phyloP scores from a whole-genome alignment of 306 rosid genomes.

The Cyamopsis tetragonoloba region DNA sequence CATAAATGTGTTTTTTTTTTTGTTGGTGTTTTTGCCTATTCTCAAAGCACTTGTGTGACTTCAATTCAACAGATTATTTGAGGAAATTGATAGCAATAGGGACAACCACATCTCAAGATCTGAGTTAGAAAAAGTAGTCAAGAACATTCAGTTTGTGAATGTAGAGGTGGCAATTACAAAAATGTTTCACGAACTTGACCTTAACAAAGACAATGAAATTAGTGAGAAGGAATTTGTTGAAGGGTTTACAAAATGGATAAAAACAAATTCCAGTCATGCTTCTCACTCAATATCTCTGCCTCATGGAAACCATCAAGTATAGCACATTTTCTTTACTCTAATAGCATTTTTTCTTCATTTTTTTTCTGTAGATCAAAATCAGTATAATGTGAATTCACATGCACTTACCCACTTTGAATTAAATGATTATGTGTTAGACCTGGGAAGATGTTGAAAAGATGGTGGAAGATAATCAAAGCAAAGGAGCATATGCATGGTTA shows the following conservation, averaged over 20 bases:
- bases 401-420: background rate
- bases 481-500: constrained; percentile 9
- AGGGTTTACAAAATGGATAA: constrained; percentile 12
- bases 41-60: background rate
- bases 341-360: background rate
- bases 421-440: background rate
- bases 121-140: constrained; percentile 9
- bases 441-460: constrained; percentile 23
- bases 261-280: background rate
- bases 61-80: constrained; percentile 22
- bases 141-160: background rate
- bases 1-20: background rate
- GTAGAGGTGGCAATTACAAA: constrained; percentile 12
- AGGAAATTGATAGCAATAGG: background rate
- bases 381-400: background rate
- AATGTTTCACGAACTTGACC: constrained; percentile 14
- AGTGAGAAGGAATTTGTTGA: constrained; percentile 24
- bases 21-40: background rate
- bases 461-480: constrained; percentile 13
- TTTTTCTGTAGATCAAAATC: background rate
- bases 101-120: background rate
- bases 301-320: constrained; percentile 1
- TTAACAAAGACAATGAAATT: constrained; percentile 11
- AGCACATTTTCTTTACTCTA: background rate
- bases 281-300: background rate